Base-by-base conservation (phyloP, 805 yeast genomes). In the Ogataea parapolymorpha region DNA sequence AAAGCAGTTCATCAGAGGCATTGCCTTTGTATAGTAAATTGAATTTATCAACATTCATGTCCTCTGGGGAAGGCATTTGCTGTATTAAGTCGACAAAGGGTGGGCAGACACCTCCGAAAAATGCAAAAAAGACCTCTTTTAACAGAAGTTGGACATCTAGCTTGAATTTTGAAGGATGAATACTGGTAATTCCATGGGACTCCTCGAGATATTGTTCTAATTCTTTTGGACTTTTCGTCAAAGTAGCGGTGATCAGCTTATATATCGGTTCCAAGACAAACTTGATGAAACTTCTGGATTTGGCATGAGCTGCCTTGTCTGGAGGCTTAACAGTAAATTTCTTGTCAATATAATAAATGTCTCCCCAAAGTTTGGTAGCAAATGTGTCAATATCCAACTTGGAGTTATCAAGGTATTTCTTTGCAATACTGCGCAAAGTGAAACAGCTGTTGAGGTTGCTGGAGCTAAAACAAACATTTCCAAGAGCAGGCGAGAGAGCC, bases 241-340 rank as follows among this genome's bases (percentile, higher is more conserved):
- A 55, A 0, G 85, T 69, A 36, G 76, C 71, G 0, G 87, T 70
- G 26, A 81, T 63, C 7, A 90, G 57, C 57, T 91, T 90, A 65
- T 89, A 91, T 10, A 91, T 54, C 2, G 98, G 99, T 18, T 77
- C 79, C 7, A 89, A 63, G 6, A 93, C 71, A 51, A 88, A 83
- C 32, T 71, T 67, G 5, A 74, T 72, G 59, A 91, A 85, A 1
- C 87, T 58, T 39, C 77, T 55, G 28, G 43, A 28, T 2, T 24
- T 25, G 29, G 51, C 65, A 31, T 35, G 45, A 24, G 38, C 46
- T 25, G 44, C 60, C 55, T 22, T 49, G 38, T 44, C 57, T 34
- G 32, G 41, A 39, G 62, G 65, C 35, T 48, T 51, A 0, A 58
- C 58, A 0, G 71, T 55, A 49, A 88, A 82, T 39, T 65, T 71